These are phyloP conservation scores for Yamadazyma olivae DNA, from an alignment of 805 yeast genomes.

Conservation along the genomic window DNA sequence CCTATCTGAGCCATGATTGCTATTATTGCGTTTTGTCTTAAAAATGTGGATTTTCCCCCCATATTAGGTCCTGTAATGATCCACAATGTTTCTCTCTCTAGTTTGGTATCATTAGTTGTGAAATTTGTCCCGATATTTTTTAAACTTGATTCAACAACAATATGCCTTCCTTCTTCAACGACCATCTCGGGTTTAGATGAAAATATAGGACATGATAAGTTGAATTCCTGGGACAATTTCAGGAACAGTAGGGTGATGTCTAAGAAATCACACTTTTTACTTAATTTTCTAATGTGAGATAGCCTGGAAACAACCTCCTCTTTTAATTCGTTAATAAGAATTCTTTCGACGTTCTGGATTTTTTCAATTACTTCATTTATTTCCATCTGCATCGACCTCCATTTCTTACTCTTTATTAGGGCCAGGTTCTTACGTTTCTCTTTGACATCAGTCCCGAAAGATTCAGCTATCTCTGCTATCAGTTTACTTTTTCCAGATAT, in stretches of 20 bases:
- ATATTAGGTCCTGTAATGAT: constrained; percentile 83
- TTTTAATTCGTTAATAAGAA: constrained; percentile 49
- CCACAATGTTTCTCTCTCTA: constrained; percentile 25
- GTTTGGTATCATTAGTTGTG: constrained; percentile 35
- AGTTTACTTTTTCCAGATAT: constrained; percentile 39
- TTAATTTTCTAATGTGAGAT: constrained; percentile 45
- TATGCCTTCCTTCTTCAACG: constrained; percentile 70
- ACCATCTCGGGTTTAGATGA: constrained; percentile 43
- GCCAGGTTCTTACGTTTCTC: constrained; percentile 42
- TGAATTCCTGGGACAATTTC: constrained; percentile 61
- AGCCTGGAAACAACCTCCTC: constrained; percentile 42
- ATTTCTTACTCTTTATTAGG: constrained; percentile 41
- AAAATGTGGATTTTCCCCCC: constrained; percentile 85
- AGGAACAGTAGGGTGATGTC: constrained; percentile 79
- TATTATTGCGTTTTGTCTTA: constrained; percentile 69
- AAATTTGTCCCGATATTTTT: constrained; percentile 47
- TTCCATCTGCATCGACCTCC: constrained; percentile 55
- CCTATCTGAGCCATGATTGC: constrained; percentile 65
- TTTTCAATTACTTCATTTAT: constrained; percentile 43
- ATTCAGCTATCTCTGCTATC: constrained; percentile 17
- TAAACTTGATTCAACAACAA: constrained; percentile 80
- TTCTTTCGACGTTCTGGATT: constrained; percentile 55
- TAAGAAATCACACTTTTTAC: constrained; percentile 56
- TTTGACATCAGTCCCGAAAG: constrained; percentile 20
- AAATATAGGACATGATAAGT: constrained; percentile 64